phyloP scores from a whole-genome alignment of 1,284 basidiomycete genomes.

The Puccinia coronata region DNA sequence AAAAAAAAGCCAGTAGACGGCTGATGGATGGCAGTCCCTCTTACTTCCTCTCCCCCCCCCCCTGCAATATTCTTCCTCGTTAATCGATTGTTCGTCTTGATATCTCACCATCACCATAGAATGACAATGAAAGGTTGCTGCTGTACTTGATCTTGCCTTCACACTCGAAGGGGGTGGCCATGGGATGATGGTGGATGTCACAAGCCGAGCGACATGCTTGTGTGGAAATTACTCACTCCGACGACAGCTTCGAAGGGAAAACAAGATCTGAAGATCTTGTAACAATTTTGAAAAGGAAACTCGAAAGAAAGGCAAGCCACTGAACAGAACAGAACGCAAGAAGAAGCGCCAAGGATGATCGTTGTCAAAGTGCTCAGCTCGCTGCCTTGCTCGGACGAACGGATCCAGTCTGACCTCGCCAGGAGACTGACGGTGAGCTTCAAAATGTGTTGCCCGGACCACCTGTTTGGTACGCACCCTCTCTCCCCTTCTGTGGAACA shows the following conservation, averaged over 20 bases:
- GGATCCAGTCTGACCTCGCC: neutral
- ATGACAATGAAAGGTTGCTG: no score
- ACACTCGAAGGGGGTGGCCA: no score
- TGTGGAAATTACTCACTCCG: no score
- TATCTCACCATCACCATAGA: no score
- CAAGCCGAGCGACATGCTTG: neutral
- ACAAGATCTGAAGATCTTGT: no score
- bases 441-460: conserved; percentile 13
- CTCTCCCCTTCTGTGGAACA: neutral
- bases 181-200: no score
- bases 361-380: conserved; percentile 18
- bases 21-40: no score
- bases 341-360: neutral
- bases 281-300: neutral
- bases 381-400: neutral
- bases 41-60: no score
- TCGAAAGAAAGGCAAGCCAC: neutral
- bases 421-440: conserved; percentile 23
- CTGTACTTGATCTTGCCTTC: no score
- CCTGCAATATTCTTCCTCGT: no score
- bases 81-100: no score
- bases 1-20: neutral
- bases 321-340: neutral
- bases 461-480: neutral
- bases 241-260: no score